Evolutionary conservation across 2,329 filamentous ascomycete species (phyloP).

Genomic region (Aspergillus fumigatus): DNA sequence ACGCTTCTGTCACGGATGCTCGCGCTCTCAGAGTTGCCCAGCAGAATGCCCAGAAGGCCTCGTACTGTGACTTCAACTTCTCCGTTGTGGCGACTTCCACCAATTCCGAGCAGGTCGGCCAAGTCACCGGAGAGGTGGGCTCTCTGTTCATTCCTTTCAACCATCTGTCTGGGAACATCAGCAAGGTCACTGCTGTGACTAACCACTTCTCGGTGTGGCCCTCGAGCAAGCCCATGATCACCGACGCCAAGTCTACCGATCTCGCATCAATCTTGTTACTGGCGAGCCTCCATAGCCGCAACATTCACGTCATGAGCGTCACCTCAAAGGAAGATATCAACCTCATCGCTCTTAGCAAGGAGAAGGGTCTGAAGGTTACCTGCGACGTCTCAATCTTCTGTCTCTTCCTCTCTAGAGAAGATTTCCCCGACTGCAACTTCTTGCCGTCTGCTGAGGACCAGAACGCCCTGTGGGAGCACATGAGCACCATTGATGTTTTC

Average conservation of each 20-base stretch:
- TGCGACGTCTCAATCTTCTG: slow-evolving; percentile 80
- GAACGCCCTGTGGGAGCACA: slow-evolving; percentile 67
- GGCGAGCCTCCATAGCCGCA: slow-evolving; percentile 71
- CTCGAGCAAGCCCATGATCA: slow-evolving; percentile 71
- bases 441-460: slow-evolving; percentile 66
- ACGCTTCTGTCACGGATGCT: slow-evolving; percentile 68
- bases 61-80: slow-evolving; percentile 75
- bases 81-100: slow-evolving; percentile 69
- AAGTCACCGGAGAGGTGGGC: slow-evolving; percentile 68
- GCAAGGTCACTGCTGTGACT: slow-evolving; percentile 74
- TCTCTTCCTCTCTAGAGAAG: slow-evolving; percentile 67
- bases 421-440: slow-evolving; percentile 63
- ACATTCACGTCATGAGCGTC: slow-evolving; percentile 74
- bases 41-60: slow-evolving; percentile 62
- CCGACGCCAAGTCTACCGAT: slow-evolving; percentile 75
- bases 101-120: slow-evolving; percentile 70
- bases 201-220: slow-evolving; percentile 77
- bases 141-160: slow-evolving; percentile 82
- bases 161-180: slow-evolving; percentile 74
- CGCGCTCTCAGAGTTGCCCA: slow-evolving; percentile 67
- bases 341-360: slow-evolving; percentile 71
- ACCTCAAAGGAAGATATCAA: slow-evolving; percentile 77
- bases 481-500: slow-evolving; percentile 71
- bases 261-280: slow-evolving; percentile 74
- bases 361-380: slow-evolving; percentile 75